Base-by-base conservation (phyloP, 2,329 filamentous ascomycete species). In the Drechslera avenae region DNA sequence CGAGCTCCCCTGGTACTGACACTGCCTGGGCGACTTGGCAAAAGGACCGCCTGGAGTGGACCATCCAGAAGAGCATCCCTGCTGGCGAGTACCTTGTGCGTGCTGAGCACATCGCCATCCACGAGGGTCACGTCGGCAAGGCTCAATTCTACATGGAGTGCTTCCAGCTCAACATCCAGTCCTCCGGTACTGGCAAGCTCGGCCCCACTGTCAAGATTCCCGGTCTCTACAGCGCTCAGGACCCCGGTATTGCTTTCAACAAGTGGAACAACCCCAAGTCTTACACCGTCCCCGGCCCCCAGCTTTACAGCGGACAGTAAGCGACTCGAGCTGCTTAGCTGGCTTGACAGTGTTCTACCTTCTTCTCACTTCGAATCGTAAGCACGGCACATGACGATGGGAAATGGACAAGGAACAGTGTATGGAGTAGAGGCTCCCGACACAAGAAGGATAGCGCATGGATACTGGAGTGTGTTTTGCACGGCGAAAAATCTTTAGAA, bases 171-270 rank as follows among this genome's bases (percentile, higher is more conserved):
- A 76, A 77, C 52, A 74, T 82, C 30, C 76, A 77, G 23, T 75
- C 76, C 19, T 46, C 51, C 13, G 65, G 66, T 14, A 72, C 71
- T 12, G 77, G 77, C 19, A 76, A 71, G 2, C 77, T 73, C 3
- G 70, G 71, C 4, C 78, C 79, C 50, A 68, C 17, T 64, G 78
- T 79, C 19, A 74, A 74, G 47, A 78, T 82, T 56, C 80, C 79
- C 0, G 79, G 79, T 12, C 73, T 78, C 1, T 82, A 82, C 67
- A 75, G 68, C 21, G 67, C 75, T 2, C 73, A 57, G 43, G 78
- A 81, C 64, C 75, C 78, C 2, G 79, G 78, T 32, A 79, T 82
- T 57, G 69, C 76, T 28, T 75, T 80, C 59, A 78, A 80, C 63
- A 80, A 72, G 57, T 70, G 64, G 67, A 66, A 58, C 52, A 69